Base-by-base conservation (phyloP, 2,329 filamentous ascomycete species). In the Neopestalotiopsis sp. region DNA sequence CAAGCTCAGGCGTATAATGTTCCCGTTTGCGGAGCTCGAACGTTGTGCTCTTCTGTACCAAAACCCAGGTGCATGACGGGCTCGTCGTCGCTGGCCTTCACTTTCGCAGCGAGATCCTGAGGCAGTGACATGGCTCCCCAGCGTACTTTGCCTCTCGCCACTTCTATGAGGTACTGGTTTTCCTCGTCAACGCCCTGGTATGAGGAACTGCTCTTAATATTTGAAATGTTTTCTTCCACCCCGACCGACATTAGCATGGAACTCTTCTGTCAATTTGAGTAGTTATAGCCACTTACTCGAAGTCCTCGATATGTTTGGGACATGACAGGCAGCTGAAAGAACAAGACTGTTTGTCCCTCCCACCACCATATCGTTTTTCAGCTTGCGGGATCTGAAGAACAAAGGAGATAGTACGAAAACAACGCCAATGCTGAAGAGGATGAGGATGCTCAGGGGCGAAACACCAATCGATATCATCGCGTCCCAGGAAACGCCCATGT, bases 241-340 rank as follows among this genome's bases (percentile, higher is more conserved):
- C 5, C 10, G 20, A 3, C 5, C n/a, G 4, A 40, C 14, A n/a
- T 63, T 17, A 7, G 12, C 2, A n/a, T 6, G 17, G 9, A 12
- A 12, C n/a, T 40, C n/a, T 12, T 5, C 42, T 10, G 13, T 66
- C 3, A 1, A 13, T n/a, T n/a, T n/a, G n/a, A n/a, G n/a, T n/a
- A n/a, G 17, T 10, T 5, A 13, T 1, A 28, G 24, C 4, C 7
- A 5, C 49, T 3, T 5, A 34, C 13, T 17, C 3, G 45, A 2
- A 10, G 12, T 7, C 2, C 28, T 24, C 14, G 14, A 17, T 2
- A 59, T 30, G 2, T n/a, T 5, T 1, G 73, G 73, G 13, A 65
- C 69, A 63, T 76, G 74, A 32, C 74, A 76, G 10, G 74, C 71
- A 49, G 73, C 70, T 5, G 74, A 73, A 1, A 75, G 45, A 2